Conservation (phyloP, 306 rosid species). For the Hippophae rhamnoides region DNA sequence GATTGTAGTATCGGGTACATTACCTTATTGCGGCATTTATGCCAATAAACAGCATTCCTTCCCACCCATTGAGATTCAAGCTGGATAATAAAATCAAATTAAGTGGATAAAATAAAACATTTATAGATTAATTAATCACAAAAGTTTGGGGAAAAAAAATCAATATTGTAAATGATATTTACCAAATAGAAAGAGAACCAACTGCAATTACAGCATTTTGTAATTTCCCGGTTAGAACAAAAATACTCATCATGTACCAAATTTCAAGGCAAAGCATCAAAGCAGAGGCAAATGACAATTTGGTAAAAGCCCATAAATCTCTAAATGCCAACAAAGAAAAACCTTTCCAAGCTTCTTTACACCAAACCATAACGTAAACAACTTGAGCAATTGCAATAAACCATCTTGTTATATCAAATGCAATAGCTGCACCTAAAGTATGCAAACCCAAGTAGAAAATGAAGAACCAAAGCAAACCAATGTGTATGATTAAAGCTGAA, state of each 20-base stretch:
- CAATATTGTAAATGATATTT: not conserved
- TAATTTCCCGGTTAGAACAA: conserved; percentile 32
- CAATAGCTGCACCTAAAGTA: conserved; percentile 55
- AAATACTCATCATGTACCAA: conserved; percentile 32
- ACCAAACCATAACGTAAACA: conserved; percentile 59
- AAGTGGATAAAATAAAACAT: not conserved
- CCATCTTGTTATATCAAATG: conserved; percentile 51
- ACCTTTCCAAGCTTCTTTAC: conserved; percentile 64
- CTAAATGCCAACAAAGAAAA: conserved; percentile 57
- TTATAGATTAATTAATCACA: not conserved
- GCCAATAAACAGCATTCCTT: conserved; percentile 77
- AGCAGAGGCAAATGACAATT: conserved; percentile 70
- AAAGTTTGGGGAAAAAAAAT: not conserved
- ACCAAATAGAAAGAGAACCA: conserved; percentile 53
- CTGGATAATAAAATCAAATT: conserved; percentile 32
- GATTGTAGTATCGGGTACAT: not conserved
- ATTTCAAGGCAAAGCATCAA: conserved; percentile 72
- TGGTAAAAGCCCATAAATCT: conserved; percentile 63
- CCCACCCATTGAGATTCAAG: conserved; percentile 70
- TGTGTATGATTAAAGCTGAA: conserved; percentile 30
- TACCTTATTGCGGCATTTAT: conserved; percentile 87
- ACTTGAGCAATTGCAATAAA: conserved; percentile 41
- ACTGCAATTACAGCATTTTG: conserved; percentile 35
- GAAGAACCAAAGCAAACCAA: conserved; percentile 47
- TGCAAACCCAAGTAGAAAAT: conserved; percentile 38